phyloP scores from a whole-genome alignment of 140 eudicot genomes.

The Oenanthe javanica region DNA sequence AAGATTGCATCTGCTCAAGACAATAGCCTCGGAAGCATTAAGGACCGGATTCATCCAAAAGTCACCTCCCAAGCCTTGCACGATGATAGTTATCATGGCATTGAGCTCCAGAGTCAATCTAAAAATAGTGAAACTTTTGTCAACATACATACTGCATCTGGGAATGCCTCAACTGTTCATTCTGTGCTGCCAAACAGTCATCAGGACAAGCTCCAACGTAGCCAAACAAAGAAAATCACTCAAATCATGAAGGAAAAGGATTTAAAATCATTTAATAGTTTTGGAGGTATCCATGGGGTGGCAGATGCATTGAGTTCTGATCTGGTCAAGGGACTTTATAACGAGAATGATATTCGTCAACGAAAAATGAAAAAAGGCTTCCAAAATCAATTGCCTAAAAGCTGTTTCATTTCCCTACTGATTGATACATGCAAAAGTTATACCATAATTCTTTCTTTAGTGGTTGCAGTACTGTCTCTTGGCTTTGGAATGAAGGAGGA shows the following conservation, averaged over 20 bases:
- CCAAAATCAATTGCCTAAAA: neutral
- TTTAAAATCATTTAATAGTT: constrained; percentile 2
- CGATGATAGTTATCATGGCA: constrained; percentile 1
- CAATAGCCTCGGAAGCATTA: neutral
- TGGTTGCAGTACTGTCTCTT: constrained; percentile 20
- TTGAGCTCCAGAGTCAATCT: neutral
- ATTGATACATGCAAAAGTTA: constrained; percentile 15
- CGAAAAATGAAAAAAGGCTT: neutral
- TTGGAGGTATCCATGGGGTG: constrained; percentile 25
- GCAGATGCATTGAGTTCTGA: constrained; percentile 28
- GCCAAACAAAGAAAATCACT: neutral
- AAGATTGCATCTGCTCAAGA: neutral
- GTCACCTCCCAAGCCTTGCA: neutral
- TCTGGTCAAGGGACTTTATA: constrained; percentile 22
- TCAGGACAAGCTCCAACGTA: constrained; percentile 3
- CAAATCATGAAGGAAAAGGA: constrained; percentile 9
- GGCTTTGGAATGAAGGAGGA: constrained; percentile 27
- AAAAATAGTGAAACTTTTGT: neutral
- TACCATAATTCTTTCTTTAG: constrained; percentile 7
- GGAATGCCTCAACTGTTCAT: neutral
- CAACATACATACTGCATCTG: neutral
- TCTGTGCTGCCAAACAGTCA: neutral
- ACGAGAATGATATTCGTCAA: neutral
- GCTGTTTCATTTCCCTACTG: constrained; percentile 10
- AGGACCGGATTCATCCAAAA: neutral